Base-by-base conservation (phyloP, 768 basidiomycete species). In the Collybiopsis confluens region DNA sequence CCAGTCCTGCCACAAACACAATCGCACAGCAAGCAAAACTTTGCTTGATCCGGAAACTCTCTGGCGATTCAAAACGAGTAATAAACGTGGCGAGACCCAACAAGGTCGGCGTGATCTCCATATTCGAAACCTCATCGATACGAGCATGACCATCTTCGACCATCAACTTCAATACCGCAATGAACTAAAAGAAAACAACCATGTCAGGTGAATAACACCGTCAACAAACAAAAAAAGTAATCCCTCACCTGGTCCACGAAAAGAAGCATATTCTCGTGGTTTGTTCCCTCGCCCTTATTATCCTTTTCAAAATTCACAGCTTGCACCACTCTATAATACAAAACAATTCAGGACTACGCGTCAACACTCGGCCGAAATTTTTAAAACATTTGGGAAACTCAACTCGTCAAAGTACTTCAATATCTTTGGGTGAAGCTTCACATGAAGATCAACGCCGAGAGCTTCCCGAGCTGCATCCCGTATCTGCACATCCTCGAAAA, bases 381-480 rank as follows among this genome's bases (percentile, higher is more conserved):
- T n/a, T n/a, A 44, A 53, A 16, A 10, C 23, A 26, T 10, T 42
- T n/a, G 43, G 26, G 6, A 11, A 4, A 73, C 88, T 61, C 65
- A 93, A n/a, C 92, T 81, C 79, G 49, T 90, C 86, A 52, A 96
- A 73, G 55, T 85, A 80, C 57, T 77, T 81, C 46, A 95, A 74
- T 27, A 95, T 69, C 54, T 76, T 77, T 20, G 78, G 72, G 60
- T 90, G 88, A 44, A 91, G 70, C 43, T 79, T 75, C 24, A 86
- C 83, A 56, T 83, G 86, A 18, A 95, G 73, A 61, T 97, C 93
- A 13, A 75, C 73, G 2, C 92, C 91, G 16, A 97, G 68, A 0
- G 91, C 90, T 52, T 92, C 91, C 58, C 83, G 79, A 2, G 88
- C 88, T 10, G 83, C 75, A 60, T 96, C 89, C n/a, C 92, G 81